Evolutionary conservation across 2,329 filamentous ascomycete species (phyloP).

Genomic region (Salinomyces thailandicus): DNA sequence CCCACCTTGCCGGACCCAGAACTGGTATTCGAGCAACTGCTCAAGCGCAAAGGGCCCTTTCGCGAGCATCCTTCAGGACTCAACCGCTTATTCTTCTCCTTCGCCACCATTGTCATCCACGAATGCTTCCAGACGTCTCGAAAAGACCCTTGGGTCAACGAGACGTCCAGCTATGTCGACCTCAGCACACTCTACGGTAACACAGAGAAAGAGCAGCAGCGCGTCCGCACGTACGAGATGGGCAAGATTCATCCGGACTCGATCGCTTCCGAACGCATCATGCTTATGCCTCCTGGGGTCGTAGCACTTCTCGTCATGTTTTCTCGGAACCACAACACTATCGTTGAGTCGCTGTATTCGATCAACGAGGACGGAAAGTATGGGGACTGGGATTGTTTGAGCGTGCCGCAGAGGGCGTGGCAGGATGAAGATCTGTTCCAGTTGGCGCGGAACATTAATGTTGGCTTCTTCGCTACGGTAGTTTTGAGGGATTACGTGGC

Average conservation of each 20-base stretch:
- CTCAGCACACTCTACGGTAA: conserved; percentile 39
- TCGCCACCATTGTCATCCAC: conserved; percentile 40
- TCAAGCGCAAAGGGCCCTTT: conserved; percentile 33
- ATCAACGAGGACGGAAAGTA: conserved; percentile 38
- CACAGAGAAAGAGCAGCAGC: conserved; percentile 32
- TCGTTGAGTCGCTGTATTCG: conserved; percentile 30
- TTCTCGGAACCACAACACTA: conserved; percentile 37
- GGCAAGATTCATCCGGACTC: conserved; percentile 36
- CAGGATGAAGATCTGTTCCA: conserved; percentile 43
- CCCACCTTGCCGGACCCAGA: conserved; percentile 40
- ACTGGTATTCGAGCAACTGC: conserved; percentile 36
- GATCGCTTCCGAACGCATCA: conserved; percentile 36
- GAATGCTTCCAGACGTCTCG: conserved; percentile 38
- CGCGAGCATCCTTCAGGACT: conserved; percentile 36
- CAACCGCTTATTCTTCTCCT: conserved; percentile 39
- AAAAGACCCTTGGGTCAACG: conserved; percentile 34
- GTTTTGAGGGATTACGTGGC: conserved; percentile 38
- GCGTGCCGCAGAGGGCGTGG: conserved; percentile 29
- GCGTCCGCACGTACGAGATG: conserved; percentile 35
- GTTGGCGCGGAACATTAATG: conserved; percentile 37
- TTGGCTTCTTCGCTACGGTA: conserved; percentile 38
- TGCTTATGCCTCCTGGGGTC: conserved; percentile 40
- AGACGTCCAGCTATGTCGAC: conserved; percentile 40
- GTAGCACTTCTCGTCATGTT: conserved; percentile 35
- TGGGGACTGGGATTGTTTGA: conserved; percentile 30